Evolutionary conservation across 768 basidiomycete genomes (phyloP).

Genomic region (Collybia nuda): DNA sequence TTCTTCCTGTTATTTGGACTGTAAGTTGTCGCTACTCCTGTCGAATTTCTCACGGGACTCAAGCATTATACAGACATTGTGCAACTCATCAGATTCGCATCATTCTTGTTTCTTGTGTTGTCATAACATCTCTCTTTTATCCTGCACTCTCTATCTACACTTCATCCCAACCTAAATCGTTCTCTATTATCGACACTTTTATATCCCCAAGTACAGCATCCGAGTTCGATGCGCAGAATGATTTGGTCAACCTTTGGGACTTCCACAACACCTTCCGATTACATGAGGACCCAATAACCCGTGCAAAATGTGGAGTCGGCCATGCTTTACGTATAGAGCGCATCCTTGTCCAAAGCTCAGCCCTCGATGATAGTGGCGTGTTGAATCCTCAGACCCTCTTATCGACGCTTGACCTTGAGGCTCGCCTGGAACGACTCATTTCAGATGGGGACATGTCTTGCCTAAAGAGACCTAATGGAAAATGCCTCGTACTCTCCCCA

Average conservation of each 20-base stretch:
- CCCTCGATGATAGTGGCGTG: conserved; percentile 46
- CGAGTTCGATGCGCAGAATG: conserved; percentile 53
- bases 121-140: conserved; percentile 87
- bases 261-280: conserved; percentile 61
- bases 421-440: conserved; percentile 44
- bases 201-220: conserved; percentile 52
- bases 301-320: conserved; percentile 68
- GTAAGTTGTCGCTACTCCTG: conserved; percentile 43
- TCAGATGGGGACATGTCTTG: conserved; percentile 46
- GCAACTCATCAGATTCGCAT: conserved; percentile 89
- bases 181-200: conserved; percentile 65
- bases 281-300: conserved; percentile 68
- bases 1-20: conserved; percentile 78
- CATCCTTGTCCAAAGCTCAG: conserved; percentile 63
- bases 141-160: conserved; percentile 87
- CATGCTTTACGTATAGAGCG: conserved; percentile 77
- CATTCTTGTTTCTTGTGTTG: conserved; percentile 83
- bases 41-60: conserved; percentile 10
- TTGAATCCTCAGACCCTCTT: conserved; percentile 62
- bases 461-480: conserved; percentile 47
- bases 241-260: conserved; percentile 74
- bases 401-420: conserved; percentile 66
- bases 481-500: conserved; percentile 74
- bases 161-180: conserved; percentile 66
- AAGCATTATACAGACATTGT: conserved; percentile 61